These are phyloP conservation scores for Alternaria sp. DNA, from an alignment of 2,329 filamentous ascomycete genomes.

Conservation along the genomic window DNA sequence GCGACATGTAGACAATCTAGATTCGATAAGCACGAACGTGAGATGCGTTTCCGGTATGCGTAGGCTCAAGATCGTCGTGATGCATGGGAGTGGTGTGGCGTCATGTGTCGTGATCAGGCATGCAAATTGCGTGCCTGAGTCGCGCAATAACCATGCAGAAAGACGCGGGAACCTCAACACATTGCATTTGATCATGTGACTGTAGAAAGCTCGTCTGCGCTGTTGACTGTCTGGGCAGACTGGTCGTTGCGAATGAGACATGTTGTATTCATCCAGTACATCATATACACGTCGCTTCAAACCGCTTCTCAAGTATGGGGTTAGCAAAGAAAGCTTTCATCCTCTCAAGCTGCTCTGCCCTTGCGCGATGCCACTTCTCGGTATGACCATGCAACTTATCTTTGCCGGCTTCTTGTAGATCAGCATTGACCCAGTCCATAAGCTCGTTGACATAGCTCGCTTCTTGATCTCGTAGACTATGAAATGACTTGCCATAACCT, in stretches of 20 bases:
- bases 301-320: background rate
- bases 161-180: background rate
- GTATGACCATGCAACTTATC: constrained; percentile 44
- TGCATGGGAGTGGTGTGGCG: background rate
- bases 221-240: background rate
- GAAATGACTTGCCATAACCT: constrained; percentile 53
- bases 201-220: background rate
- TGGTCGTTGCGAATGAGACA: background rate
- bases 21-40: background rate
- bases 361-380: constrained; percentile 44
- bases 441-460: constrained; percentile 50
- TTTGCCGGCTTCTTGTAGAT: constrained; percentile 25
- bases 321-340: constrained; percentile 39
- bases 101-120: constrained; percentile 4
- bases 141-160: background rate
- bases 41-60: background rate
- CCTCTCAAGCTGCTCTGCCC: constrained; percentile 39
- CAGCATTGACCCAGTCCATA: constrained; percentile 47
- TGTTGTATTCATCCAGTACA: background rate
- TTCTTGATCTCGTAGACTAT: constrained; percentile 52
- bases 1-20: background rate
- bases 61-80: background rate
- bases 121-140: constrained; percentile 6
- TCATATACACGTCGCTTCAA: constrained; percentile 19
- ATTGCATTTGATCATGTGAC: background rate